Evolutionary conservation across 306 rosid species (phyloP).

Genomic region (Carpinus fangiana): DNA sequence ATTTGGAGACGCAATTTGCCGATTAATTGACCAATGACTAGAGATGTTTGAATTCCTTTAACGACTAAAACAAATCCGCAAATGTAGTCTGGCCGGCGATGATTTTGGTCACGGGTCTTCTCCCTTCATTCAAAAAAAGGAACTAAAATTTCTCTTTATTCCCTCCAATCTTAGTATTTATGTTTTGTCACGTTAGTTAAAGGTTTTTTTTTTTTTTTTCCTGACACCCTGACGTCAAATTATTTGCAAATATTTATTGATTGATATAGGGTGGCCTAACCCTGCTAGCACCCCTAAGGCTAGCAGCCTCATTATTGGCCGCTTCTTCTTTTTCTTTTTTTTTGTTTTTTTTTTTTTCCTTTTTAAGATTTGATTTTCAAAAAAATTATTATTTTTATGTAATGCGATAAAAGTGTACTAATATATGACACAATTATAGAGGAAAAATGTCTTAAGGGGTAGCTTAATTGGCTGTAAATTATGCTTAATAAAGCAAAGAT

Average conservation of each 20-base stretch:
- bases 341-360: no score
- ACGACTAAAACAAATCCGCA: slow-evolving; percentile 22
- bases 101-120: not conserved
- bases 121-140: not conserved
- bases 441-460: no score
- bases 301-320: no score
- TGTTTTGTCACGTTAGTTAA: not conserved
- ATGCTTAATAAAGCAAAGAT: no score
- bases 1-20: not conserved
- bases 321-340: no score
- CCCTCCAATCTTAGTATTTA: not conserved
- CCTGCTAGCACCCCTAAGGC: no score
- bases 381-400: no score
- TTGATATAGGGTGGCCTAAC: not conserved
- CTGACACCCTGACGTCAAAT: not conserved
- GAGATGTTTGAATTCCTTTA: not conserved
- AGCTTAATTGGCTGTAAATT: no score
- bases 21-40: not conserved
- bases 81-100: slow-evolving; percentile 24
- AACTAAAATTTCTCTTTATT: not conserved
- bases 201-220: not conserved
- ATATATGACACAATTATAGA: no score
- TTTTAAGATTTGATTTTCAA: no score
- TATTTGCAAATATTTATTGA: not conserved
- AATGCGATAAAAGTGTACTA: no score